These are phyloP conservation scores for Chaetomiaceae sp. DNA, from an alignment of 2,329 filamentous ascomycete species.

Conservation along the genomic window DNA sequence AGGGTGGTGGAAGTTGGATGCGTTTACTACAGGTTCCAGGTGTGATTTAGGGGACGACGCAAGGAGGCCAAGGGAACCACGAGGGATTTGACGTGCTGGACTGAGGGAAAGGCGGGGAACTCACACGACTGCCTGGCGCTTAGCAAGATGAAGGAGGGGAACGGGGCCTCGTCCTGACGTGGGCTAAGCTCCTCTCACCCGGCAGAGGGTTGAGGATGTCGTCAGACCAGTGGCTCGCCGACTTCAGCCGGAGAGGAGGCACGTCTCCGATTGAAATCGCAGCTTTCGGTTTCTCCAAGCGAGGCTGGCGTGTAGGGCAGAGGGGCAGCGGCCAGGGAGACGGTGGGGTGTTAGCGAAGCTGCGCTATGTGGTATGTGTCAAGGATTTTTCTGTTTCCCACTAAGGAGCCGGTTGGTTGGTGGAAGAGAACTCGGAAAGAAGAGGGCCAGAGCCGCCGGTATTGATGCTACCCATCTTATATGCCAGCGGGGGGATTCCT, in stretches of 20 bases:
- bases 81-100: neutral
- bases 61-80: neutral
- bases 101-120: conserved; percentile 10
- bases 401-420: conserved; percentile 24
- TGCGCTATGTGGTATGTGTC: conserved; percentile 29
- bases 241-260: conserved; percentile 27
- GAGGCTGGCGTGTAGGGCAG: conserved; percentile 20
- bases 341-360: conserved; percentile 27
- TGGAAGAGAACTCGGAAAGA: conserved; percentile 7
- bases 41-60: neutral
- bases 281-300: conserved; percentile 19
- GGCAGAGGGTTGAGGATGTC: conserved; percentile 22
- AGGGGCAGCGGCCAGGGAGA: conserved; percentile 21
- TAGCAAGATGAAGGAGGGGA: conserved; percentile 12
- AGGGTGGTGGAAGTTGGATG: neutral
- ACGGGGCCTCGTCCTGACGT: conserved; percentile 1
- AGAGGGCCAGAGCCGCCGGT: conserved; percentile 19
- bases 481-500: conserved; percentile 22
- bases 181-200: conserved; percentile 20
- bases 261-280: conserved; percentile 22
- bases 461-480: conserved; percentile 26
- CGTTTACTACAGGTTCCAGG: neutral
- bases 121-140: conserved; percentile 14
- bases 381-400: conserved; percentile 25
- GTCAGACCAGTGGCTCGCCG: conserved; percentile 21